Evolutionary conservation across 768 basidiomycete genomes (phyloP), one percentile per base, ranked within the genome.

Genomic region (Suillus decipiens): DNA sequence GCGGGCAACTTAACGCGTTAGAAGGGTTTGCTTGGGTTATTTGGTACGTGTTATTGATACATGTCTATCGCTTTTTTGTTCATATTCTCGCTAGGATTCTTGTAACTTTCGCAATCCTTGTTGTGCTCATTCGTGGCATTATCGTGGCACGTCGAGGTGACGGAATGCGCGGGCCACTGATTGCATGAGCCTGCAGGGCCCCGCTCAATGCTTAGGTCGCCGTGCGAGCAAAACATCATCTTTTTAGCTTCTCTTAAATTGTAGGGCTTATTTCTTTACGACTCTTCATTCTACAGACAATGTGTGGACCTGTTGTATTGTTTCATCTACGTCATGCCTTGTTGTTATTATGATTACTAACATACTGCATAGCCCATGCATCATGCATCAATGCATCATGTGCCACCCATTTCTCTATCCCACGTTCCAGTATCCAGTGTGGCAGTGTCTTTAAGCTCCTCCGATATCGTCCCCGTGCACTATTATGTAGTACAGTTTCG

Each of bases 21-120:
- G 83, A 88, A 70, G 91, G 77, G 22, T 92, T 93, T 68, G 85
- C 89, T 9, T 93, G 92, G 91, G 69, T 89, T 15, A 82, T 84
- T 67, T 90, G 87, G 90, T 90, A 66, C 65, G 85, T 75, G 22
- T 56, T 54, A 50, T 36, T 19, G 39, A 24, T 6, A n/a, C 31
- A 28, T 37, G 22, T 12, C 4, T 8, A 39, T 37, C 1, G n/a
- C 2, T 43, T 62, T 15, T 4, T 41, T 50, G 11, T 36, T 64
- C 11, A 61, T 57, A 31, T 42, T n/a, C 41, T 12, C 53, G 33
- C 31, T 67, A 92, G 91, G 86, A 78, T 89, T 31, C 63, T 92
- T 45, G 76, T 87, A 19, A 90, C 89, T 0, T 76, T 91, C 61
- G 77, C 85, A 0, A 74, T 92, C 51, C 65, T 89, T 54, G 70